phyloP scores from a whole-genome alignment of 2,329 filamentous ascomycete species.

The Pseudocercospora vitis region DNA sequence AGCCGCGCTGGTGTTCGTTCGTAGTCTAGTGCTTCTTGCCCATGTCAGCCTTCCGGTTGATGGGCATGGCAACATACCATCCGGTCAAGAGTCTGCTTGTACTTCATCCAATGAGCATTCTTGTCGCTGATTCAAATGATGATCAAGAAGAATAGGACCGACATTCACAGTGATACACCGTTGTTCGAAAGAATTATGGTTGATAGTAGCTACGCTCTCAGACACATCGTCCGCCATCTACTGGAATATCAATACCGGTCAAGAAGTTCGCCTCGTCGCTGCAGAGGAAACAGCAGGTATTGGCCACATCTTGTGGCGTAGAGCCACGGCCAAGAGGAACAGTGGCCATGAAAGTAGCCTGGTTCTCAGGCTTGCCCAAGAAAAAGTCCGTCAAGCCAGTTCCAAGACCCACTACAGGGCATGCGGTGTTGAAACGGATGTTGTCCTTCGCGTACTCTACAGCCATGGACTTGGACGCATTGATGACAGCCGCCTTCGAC shows the following conservation, averaged over 20 bases:
- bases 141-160: background rate
- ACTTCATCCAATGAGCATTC: too few species aligned
- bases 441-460: conserved; percentile 71
- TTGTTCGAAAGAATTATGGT: background rate
- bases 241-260: conserved; percentile 69
- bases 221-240: conserved; percentile 56
- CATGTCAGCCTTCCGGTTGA: too few species aligned
- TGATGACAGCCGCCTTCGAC: conserved; percentile 62
- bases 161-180: background rate
- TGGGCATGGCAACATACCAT: too few species aligned
- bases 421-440: conserved; percentile 72
- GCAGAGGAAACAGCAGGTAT: conserved; percentile 68
- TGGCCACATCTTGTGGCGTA: conserved; percentile 66
- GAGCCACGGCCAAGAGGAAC: conserved; percentile 58
- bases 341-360: conserved; percentile 55
- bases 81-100: too few species aligned
- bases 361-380: conserved; percentile 62
- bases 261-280: conserved; percentile 72
- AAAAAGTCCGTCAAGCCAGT: conserved; percentile 44
- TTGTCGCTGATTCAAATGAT: too few species aligned
- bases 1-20: too few species aligned
- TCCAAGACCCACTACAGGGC: conserved; percentile 41
- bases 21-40: too few species aligned
- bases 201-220: conserved; percentile 28
- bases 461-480: conserved; percentile 66